Evolutionary conservation across 768 basidiomycete genomes (phyloP).

Genomic region (Tricholoma furcatifolium): DNA sequence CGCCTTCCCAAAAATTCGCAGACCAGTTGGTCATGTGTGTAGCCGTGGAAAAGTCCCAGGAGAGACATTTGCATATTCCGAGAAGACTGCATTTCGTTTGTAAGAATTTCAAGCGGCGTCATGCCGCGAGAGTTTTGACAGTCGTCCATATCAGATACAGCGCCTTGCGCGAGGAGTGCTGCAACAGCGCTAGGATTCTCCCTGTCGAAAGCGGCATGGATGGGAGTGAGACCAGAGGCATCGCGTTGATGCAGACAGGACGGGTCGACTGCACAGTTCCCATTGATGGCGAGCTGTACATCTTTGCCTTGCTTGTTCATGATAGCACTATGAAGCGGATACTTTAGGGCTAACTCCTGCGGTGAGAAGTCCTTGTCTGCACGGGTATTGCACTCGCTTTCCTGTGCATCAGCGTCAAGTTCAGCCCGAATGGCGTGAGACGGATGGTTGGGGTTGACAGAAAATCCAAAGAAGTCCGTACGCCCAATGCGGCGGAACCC

Average conservation of each 20-base stretch:
- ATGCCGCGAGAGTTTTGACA: neutral
- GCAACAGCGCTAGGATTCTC: neutral
- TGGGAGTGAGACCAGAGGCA: slow-evolving; percentile 1
- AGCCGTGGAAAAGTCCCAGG: neutral
- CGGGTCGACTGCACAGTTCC: neutral
- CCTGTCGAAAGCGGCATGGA: neutral
- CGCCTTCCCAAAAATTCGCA: slow-evolving; percentile 1
- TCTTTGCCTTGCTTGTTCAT: neutral
- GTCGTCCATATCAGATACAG: neutral
- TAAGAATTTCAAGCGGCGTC: slow-evolving; percentile 5
- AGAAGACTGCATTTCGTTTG: neutral
- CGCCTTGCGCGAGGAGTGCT: neutral
- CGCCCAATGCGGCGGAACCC: slow-evolving; percentile 12
- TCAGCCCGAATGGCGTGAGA: slow-evolving; percentile 1
- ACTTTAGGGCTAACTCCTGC: neutral
- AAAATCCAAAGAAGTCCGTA: slow-evolving; percentile 12
- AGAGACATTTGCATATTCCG: neutral
- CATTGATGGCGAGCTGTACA: neutral
- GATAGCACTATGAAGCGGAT: slow-evolving; percentile 3
- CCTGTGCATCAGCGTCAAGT: slow-evolving; percentile 6
- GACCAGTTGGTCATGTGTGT: neutral
- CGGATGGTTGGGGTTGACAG: slow-evolving; percentile 5
- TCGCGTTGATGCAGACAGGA: neutral
- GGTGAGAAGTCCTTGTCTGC: neutral
- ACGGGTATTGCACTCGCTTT: neutral